phyloP scores from a whole-genome alignment of 495 filamentous ascomycete species.

The Tuber brumale region DNA sequence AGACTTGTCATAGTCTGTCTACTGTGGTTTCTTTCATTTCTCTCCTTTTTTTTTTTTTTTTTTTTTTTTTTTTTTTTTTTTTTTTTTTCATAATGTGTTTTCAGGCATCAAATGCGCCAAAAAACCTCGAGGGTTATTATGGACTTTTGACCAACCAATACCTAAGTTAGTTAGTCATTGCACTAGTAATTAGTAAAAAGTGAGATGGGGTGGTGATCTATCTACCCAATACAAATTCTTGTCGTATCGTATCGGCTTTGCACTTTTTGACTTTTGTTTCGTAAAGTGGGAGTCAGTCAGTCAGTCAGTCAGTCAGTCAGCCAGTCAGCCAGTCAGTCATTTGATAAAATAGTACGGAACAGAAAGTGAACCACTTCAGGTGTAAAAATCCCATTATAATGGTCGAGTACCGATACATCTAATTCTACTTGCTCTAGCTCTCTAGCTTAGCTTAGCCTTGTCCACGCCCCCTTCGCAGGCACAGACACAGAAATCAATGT shows the following conservation, averaged over 20 bases:
- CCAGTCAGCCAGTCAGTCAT: neutral
- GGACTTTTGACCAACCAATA: neutral
- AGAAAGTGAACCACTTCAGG: too few species aligned
- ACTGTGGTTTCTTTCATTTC: neutral
- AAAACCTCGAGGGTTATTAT: neutral
- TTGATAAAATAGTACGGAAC: too few species aligned
- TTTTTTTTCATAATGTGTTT: neutral
- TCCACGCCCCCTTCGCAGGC: neutral
- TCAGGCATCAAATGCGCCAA: neutral
- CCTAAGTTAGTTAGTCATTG: neutral
- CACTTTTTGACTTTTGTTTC: neutral
- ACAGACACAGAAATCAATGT: neutral
- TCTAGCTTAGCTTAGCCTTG: neutral
- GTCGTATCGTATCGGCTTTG: neutral
- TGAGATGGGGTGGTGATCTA: neutral
- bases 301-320: neutral
- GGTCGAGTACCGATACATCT: too few species aligned
- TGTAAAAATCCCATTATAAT: too few species aligned
- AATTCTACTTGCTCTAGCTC: too few species aligned
- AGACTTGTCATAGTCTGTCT: neutral
- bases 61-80: neutral
- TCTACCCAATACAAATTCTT: neutral
- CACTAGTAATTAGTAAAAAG: neutral
- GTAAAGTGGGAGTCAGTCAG: neutral
- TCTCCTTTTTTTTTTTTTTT: neutral